Evolutionary conservation across 1,284 basidiomycete genomes (phyloP), one percentile per base, ranked within the genome.

Genomic region (Tilletiopsis washingtonensis): DNA sequence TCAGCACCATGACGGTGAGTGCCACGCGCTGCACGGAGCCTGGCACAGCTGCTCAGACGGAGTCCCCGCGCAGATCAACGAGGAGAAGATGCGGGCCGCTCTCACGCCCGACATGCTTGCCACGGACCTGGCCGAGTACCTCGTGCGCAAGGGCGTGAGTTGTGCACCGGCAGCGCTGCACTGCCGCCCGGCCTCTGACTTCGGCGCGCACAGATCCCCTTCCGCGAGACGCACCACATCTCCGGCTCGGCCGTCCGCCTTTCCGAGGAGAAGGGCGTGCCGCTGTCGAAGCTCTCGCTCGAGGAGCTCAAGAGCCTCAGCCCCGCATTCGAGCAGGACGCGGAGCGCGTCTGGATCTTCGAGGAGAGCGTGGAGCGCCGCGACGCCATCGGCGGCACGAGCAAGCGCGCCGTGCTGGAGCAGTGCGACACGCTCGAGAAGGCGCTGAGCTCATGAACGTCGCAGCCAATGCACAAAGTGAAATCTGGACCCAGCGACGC

Each of bases 191-290:
- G 3, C 7, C 32, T 38, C 15, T 25, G n/a, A 15, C 47, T 23
- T 20, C 34, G 4, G 15, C 24, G 5, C 3, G 23, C 9, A 19
- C 37, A 57, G 78, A 79, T 78, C 32, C 93, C 93, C 5, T 98
- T 98, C 84, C 84, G 93, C 40, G 91, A 97, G 77, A 98, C 93
- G 2, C 93, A 98, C 75, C 93, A 98, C 75, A 84, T 98, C 63
- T 96, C 93, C 5, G 93, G 93, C 14, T 85, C 89, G 29, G 88
- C 91, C 15, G 93, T 98, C 49, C 89, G 91, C 3, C 79, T 97
- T 32, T 91, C 93, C 0, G 93, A 98, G 75, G 78, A 84, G 45
- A 81, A 82, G 32, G 79, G 81, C 59, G 85, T 85, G 67, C 84
- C 86, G 65, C 79, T 98, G 39, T 84, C 88, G 53, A 82, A 87